phyloP scores from a whole-genome alignment of 306 rosid genomes.

The apple (Malus domestica) region ASM211411v1 NC_041800.1:3268501-3269000 shows the following conservation, averaged over 20 bases:
- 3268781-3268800: not conserved
- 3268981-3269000: not conserved
- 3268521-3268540: not conserved
- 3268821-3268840: no score
- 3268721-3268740: not conserved
- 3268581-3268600: not conserved
- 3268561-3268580: not conserved
- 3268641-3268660: no score
- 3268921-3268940: no score
- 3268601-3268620: not conserved
- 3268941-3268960: not conserved
- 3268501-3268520: no score
- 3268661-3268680: no score
- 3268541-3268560: not conserved
- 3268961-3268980: not conserved
- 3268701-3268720: no score
- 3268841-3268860: no score
- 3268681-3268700: no score
- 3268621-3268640: not conserved
- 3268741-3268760: not conserved
- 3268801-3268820: not conserved
- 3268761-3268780: not conserved
- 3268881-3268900: no score
- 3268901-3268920: no score
- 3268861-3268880: no score